These are phyloP conservation scores for Aspergillus baeticus DNA, from an alignment of 495 filamentous ascomycete species.

Conservation along the genomic window DNA sequence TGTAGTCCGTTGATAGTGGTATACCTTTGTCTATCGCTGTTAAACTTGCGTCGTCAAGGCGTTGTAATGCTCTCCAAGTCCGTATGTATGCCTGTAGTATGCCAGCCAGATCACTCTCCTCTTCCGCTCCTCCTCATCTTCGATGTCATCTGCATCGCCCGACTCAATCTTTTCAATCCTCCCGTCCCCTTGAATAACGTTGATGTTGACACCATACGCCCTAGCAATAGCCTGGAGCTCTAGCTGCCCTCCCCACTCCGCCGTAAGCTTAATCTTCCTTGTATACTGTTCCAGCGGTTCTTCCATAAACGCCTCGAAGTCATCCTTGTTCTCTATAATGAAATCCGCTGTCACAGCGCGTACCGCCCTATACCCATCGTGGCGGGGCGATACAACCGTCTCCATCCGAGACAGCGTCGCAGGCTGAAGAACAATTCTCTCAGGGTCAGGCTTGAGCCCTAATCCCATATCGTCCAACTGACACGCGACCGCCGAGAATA, in stretches of 20 bases:
- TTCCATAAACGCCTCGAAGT: slow-evolving; percentile 75
- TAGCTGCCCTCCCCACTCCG: slow-evolving; percentile 94
- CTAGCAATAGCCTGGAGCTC: slow-evolving; percentile 84
- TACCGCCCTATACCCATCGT: slow-evolving; percentile 47
- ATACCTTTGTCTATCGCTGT: slow-evolving; percentile 4
- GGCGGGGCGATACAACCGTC: slow-evolving; percentile 38
- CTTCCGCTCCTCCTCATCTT: slow-evolving; percentile 46
- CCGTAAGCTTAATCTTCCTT: slow-evolving; percentile 76
- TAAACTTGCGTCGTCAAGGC: slow-evolving; percentile 54
- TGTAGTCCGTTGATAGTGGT: neutral
- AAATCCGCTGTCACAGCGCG: slow-evolving; percentile 55
- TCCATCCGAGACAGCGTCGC: slow-evolving; percentile 43
- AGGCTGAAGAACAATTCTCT: slow-evolving; percentile 34
- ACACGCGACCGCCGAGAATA: slow-evolving; percentile 91
- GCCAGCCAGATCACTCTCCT: slow-evolving; percentile 74
- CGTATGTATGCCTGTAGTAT: slow-evolving; percentile 91
- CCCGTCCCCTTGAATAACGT: slow-evolving; percentile 81
- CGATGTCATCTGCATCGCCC: slow-evolving; percentile 38
- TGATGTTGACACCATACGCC: slow-evolving; percentile 77
- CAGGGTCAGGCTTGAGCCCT: slow-evolving; percentile 47
- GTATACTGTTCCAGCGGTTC: slow-evolving; percentile 75
- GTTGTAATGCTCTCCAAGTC: slow-evolving; percentile 96
- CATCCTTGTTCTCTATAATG: slow-evolving; percentile 56
- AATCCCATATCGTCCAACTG: slow-evolving; percentile 57
- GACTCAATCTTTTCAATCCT: slow-evolving; percentile 71